These are phyloP conservation scores for Kockiozyma suomiensis DNA, from an alignment of 805 yeast species.

Conservation along the genomic window DNA sequence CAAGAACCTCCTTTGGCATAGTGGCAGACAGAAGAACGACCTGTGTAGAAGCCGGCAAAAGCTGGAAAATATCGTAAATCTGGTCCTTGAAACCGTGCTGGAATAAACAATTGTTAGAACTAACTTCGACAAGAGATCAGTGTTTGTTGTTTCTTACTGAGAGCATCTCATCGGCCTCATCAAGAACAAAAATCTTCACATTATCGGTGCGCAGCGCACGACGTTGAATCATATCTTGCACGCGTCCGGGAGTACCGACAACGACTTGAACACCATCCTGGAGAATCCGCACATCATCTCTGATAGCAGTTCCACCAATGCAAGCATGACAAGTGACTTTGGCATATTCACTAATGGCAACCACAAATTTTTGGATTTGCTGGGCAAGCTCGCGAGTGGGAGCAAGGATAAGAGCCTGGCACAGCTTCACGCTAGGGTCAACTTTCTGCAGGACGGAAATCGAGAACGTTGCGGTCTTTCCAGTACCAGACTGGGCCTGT, in stretches of 20 bases:
- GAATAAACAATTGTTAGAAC: not conserved
- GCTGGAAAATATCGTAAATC: slow-evolving; percentile 86
- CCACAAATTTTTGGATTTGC: slow-evolving; percentile 87
- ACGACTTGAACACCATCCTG: slow-evolving; percentile 84
- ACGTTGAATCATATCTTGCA: slow-evolving; percentile 85
- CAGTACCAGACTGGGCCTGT: slow-evolving; percentile 99
- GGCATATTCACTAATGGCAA: slow-evolving; percentile 84
- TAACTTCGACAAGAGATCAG: too few relatives aligned
- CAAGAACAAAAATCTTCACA: slow-evolving; percentile 84
- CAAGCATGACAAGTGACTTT: slow-evolving; percentile 86
- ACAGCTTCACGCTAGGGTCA: slow-evolving; percentile 68
- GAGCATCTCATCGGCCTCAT: slow-evolving; percentile 95
- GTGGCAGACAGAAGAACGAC: slow-evolving; percentile 96
- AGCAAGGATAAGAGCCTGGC: slow-evolving; percentile 88
- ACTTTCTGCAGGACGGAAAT: slow-evolving; percentile 89
- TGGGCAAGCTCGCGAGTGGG: slow-evolving; percentile 97
- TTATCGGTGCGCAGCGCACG: slow-evolving; percentile 71
- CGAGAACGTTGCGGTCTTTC: slow-evolving; percentile 97
- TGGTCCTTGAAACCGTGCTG: slow-evolving; percentile 89
- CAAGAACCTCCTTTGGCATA: slow-evolving; percentile 86
- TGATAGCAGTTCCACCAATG: slow-evolving; percentile 88
- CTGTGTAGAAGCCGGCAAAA: slow-evolving; percentile 81
- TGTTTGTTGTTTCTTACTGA: slow-evolving; percentile 43
- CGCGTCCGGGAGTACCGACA: slow-evolving; percentile 98
- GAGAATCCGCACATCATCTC: slow-evolving; percentile 75